A percentile compares a stretch with the other conserved stretches of the same genome.
Conservation (phyloP, 495 filamentous ascomycete species). For the Beverwykella pulmonaria region DNA sequence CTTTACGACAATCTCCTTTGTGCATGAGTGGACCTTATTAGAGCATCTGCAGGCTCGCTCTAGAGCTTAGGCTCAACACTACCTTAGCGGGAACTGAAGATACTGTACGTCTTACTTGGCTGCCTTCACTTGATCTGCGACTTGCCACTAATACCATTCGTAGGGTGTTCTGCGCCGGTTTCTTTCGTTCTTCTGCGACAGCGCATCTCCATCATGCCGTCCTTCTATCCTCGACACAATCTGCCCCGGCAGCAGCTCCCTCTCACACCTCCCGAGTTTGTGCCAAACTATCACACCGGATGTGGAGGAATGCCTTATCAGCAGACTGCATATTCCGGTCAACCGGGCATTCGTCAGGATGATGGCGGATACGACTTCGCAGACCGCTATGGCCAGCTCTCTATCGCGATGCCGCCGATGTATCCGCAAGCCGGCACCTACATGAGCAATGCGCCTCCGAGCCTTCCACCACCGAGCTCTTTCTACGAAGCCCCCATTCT, state of each 20-base stretch:
- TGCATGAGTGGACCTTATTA: slow-evolving; percentile 38
- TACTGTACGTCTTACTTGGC: slow-evolving; percentile 25
- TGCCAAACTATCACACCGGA: slow-evolving; percentile 39
- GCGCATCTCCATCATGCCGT: slow-evolving; percentile 39
- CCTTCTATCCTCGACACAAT: slow-evolving; percentile 39
- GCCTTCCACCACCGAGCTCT: slow-evolving; percentile 36
- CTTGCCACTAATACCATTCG: slow-evolving; percentile 6
- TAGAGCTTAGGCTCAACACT: slow-evolving; percentile 36
- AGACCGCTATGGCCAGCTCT: slow-evolving; percentile 42
- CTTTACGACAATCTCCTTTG: slow-evolving; percentile 24
- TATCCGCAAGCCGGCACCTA: slow-evolving; percentile 43
- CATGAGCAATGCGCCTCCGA: slow-evolving; percentile 23
- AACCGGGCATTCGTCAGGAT: slow-evolving; percentile 39
- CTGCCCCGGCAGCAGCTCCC: slow-evolving; percentile 42
- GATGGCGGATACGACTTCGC: slow-evolving; percentile 44
- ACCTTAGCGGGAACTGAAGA: slow-evolving; percentile 32
- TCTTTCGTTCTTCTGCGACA: slow-evolving; percentile 37
- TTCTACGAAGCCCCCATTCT: slow-evolving; percentile 45
- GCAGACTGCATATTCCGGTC: slow-evolving; percentile 39
- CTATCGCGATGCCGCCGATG: slow-evolving; percentile 40
- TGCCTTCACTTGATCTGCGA: neutral
- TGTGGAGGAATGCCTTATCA: slow-evolving; percentile 45
- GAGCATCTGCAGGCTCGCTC: slow-evolving; percentile 27
- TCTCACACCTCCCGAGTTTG: slow-evolving; percentile 46
- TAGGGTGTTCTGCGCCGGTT: slow-evolving; percentile 35